A percentile compares a stretch with the other conserved stretches of the same genome.
phyloP scores from a whole-genome alignment of 768 basidiomycete genomes.

The Xerocomus potaroensis region DNA sequence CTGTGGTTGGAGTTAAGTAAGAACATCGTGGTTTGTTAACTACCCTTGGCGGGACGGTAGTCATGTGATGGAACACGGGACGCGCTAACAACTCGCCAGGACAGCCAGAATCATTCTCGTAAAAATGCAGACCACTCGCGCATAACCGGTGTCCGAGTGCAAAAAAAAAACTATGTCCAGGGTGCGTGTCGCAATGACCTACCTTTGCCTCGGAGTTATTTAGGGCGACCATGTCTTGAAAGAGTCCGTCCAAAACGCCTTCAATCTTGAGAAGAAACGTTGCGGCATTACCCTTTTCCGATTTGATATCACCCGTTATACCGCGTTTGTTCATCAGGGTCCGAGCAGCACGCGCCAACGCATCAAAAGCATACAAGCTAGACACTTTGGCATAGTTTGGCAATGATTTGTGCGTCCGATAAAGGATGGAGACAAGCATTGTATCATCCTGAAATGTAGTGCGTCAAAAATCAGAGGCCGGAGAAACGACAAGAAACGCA shows the following conservation, averaged over 20 bases:
- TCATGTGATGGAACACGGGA: conserved; percentile 30
- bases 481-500: conserved; percentile 33
- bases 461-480: neutral
- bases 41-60: conserved; percentile 25
- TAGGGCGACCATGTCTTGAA: conserved; percentile 74
- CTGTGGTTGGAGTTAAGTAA: conserved; percentile 48
- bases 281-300: conserved; percentile 64
- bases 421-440: conserved; percentile 82
- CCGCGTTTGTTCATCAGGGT: conserved; percentile 62
- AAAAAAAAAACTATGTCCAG: conserved; percentile 1
- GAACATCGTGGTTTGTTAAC: conserved; percentile 38
- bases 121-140: conserved; percentile 7
- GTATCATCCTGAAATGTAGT: conserved; percentile 64
- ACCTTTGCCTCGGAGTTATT: conserved; percentile 79
- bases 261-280: conserved; percentile 89
- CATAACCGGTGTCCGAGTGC: conserved; percentile 5
- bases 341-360: conserved; percentile 81
- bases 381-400: conserved; percentile 66
- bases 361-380: conserved; percentile 92
- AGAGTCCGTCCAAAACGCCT: conserved; percentile 83
- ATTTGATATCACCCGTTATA: conserved; percentile 50
- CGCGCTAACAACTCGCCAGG: conserved; percentile 5
- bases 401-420: conserved; percentile 83
- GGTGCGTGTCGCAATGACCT: conserved; percentile 38
- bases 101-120: no score